These are phyloP conservation scores for Xylariales sp. DNA, from an alignment of 2,329 filamentous ascomycete species.

Conservation along the genomic window DNA sequence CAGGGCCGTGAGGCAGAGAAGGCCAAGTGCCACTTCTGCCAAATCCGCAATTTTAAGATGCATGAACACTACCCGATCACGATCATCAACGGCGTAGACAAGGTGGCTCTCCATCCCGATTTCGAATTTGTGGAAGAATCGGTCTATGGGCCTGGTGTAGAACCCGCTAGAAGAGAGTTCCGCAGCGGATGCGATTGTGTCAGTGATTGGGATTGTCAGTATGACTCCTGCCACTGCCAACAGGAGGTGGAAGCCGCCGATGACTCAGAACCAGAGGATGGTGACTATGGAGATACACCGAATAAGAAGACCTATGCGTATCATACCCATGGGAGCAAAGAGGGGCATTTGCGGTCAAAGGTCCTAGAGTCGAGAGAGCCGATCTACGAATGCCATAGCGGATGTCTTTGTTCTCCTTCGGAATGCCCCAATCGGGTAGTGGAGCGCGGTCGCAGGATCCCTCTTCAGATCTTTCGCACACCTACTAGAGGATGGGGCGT, in stretches of 20 bases:
- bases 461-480: constrained; percentile 74
- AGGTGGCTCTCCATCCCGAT: constrained; percentile 49
- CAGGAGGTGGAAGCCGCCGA: constrained; percentile 37
- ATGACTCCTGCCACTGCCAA: constrained; percentile 62
- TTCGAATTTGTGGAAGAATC: constrained; percentile 67
- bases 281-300: constrained; percentile 39
- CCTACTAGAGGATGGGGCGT: constrained; percentile 72
- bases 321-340: constrained; percentile 47
- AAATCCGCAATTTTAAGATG: constrained; percentile 50
- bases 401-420: constrained; percentile 60
- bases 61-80: constrained; percentile 49
- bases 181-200: constrained; percentile 65
- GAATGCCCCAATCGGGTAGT: constrained; percentile 72
- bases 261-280: constrained; percentile 48
- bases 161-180: constrained; percentile 55
- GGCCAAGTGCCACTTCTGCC: constrained; percentile 55
- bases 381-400: constrained; percentile 77
- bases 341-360: constrained; percentile 47
- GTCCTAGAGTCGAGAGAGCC: constrained; percentile 51
- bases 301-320: constrained; percentile 56
- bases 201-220: constrained; percentile 61
- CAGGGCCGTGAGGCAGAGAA: constrained; percentile 35
- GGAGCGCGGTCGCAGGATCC: constrained; percentile 65
- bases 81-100: constrained; percentile 60
- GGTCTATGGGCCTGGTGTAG: constrained; percentile 55